A percentile compares a stretch with the other conserved stretches of the same genome.
Evolutionary conservation across 306 rosid genomes (phyloP).

Genomic region (Fagus crenata): DNA sequence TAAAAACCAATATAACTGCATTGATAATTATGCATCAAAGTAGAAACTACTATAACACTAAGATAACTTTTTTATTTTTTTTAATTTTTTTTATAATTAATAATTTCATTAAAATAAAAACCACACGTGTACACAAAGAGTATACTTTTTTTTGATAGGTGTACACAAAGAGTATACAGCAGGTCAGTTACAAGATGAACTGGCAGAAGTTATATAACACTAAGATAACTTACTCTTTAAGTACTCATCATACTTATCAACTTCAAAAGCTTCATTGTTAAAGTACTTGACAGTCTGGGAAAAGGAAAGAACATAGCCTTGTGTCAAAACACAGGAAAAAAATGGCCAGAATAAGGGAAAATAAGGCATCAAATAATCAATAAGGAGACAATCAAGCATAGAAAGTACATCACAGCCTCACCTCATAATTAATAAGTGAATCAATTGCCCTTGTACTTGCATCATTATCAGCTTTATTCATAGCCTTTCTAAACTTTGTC

Average conservation of each 20-base stretch:
- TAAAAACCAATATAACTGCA: not conserved
- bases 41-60: constrained; percentile 15
- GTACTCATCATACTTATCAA: constrained; percentile 67
- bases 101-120: too few species aligned
- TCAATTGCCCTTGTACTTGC: constrained; percentile 84
- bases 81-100: too few species aligned
- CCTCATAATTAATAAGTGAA: constrained; percentile 97
- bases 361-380: not conserved
- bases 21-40: not conserved
- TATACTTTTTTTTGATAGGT: too few species aligned
- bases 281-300: constrained; percentile 92
- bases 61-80: constrained; percentile 55
- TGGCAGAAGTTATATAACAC: not conserved
- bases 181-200: too few species aligned
- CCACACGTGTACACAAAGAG: too few species aligned
- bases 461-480: constrained; percentile 97
- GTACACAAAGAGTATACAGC: too few species aligned
- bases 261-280: constrained; percentile 87
- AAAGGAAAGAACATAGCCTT: constrained; percentile 9
- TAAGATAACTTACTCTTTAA: constrained; percentile 70
- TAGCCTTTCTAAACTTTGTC: constrained; percentile 90
- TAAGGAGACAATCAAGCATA: constrained; percentile 6
- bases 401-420: constrained; percentile 29
- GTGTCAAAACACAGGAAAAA: constrained; percentile 3
- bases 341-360: not conserved